Evolutionary conservation across 78 protist genomes (phyloP), one percentile per base, ranked within the genome.

Genomic region (Dictyostelium brefeldianum): DNA sequence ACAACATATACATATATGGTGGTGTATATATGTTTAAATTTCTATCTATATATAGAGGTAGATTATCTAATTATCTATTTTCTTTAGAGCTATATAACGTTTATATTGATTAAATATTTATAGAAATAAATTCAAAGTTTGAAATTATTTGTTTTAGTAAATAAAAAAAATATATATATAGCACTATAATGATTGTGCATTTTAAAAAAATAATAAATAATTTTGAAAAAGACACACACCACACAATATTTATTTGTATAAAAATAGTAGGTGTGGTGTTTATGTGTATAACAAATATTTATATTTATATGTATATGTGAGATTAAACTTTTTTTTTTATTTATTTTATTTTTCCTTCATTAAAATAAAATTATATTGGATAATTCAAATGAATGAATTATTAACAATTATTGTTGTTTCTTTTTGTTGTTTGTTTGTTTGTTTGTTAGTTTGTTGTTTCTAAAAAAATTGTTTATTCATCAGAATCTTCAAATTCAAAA

Each of bases 301-400:
- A 53, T 15, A 53, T 15, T 12, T 0, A 3, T 18, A 12, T 53
- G 59, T 53, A 15, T 53, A 57, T n/a, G 31, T 17, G 5, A 8
- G 12, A 57, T 9, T n/a, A 4, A 15, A 14, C 18, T 56, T 56
- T 56, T 56, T 20, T 56, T n/a, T 62, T n/a, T 56, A 2, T 56
- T 56, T 8, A n/a, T n/a, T 57, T 57, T 57, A 7, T n/a, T 57
- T 57, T 57, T n/a, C 43, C 43, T 36, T 36, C 2, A 36, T 36
- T 36, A 36, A 36, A 36, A 36, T 36, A 36, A 36, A 36, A 36
- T 36, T 36, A 36, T 59, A 22, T 62, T 62, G 70, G 27, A 70
- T 36, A 70, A 70, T 41, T 70, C 31, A 41, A 70, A 70, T 41
- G 46, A 41, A 41, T 70, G 78, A 70, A 70, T 70, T 41, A 70